phyloP scores from a whole-genome alignment of 108 stramenopile species.

The Nitzschia sp. region DNA sequence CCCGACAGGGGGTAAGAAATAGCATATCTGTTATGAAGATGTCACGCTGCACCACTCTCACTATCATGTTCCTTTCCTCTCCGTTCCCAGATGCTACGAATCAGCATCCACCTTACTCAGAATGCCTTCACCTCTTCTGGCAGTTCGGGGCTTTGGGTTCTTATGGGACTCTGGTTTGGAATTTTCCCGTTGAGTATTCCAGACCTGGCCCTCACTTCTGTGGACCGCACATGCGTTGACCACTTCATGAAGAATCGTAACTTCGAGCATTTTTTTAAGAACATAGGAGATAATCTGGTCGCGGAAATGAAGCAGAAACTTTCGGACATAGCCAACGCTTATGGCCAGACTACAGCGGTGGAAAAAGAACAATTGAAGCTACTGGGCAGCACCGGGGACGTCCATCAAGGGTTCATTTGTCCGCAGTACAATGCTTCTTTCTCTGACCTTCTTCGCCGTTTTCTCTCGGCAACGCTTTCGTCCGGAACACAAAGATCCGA shows the following conservation, averaged over 20 bases:
- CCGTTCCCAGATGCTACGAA: not conserved
- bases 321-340: no score
- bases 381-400: not conserved
- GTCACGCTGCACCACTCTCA: no score
- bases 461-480: no score
- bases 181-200: slow-evolving; percentile 11
- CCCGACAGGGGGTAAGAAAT: not conserved
- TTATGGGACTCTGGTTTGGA: slow-evolving; percentile 19
- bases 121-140: not conserved
- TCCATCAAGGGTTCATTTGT: not conserved
- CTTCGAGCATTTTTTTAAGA: no score
- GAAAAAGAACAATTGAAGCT: not conserved
- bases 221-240: no score
- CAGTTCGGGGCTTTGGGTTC: not conserved
- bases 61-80: no score
- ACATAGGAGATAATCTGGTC: no score
- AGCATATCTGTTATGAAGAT: no score
- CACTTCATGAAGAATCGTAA: no score
- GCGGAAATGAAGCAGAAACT: no score
- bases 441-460: not conserved
- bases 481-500: no score
- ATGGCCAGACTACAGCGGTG: no score
- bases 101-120: not conserved
- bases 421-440: not conserved
- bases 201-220: slow-evolving; percentile 1